Evolutionary conservation across 2,329 filamentous ascomycete species (phyloP), one percentile per base, ranked within the genome.

Genomic region (Aspergillus clavatus): DNA sequence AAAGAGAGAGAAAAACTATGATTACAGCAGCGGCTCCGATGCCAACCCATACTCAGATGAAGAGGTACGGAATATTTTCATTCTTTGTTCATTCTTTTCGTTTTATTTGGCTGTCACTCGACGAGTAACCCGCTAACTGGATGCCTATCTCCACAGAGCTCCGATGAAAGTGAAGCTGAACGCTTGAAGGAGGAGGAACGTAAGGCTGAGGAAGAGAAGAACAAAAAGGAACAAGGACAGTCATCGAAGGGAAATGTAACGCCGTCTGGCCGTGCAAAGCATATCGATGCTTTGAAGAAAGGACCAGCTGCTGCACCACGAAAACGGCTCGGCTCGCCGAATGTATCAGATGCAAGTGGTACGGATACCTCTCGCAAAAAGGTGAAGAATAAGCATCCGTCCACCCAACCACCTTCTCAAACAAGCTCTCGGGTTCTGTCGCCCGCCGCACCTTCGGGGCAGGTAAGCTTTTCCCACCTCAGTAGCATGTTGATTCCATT

Each of bases 301-400:
- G 60, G 63, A 3, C 61, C 78, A 24, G 66, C 73, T 8, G 60
- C 70, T 5, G 81, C 81, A 60, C 77, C 75, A 24, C 78, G 91
- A 42, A 96, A 96, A 72, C 83, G 91, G 23, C 79, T 87, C 24
- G 89, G 89, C 14, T 95, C 89, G 12, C 89, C 90, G 3, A 86
- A 90, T 53, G 77, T 87, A 24, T 96, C 89, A 2, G 91, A 97
- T 63, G 89, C 89, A 7, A 95, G 89, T 63, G 91, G 89, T 42
- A 94, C 90, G 56, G 91, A 97, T 65, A 91, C 87, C 0, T 81
- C 83, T 19, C 84, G 86, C 54, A 89, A 93, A 70, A 88, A 87
- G 72, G 80, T 79, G 63, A 81, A 86, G 62, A 87, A 84, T 71
- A 86, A 85, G 63, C 78, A 81, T 50, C 52, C 54, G 8, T 46